Percentiles rank a stretch among this genome's conserved stretches.
phyloP scores from a whole-genome alignment of 371 early-diverging fungal genomes.

The Smittium culicis region DNA sequence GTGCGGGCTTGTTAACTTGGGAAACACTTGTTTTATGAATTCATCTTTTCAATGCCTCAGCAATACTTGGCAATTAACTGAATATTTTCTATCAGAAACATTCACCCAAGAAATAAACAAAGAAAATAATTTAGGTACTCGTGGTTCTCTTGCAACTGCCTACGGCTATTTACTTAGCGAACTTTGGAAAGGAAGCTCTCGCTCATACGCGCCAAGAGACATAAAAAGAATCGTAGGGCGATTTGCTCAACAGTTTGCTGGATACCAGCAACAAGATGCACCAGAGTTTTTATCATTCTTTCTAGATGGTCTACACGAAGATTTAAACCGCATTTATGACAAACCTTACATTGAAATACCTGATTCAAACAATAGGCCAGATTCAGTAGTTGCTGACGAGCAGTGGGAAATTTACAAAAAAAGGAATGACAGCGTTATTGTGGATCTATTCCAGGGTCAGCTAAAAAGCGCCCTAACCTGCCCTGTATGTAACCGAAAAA shows the following conservation, averaged over 20 bases:
- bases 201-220: constrained; percentile 41
- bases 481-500: constrained; percentile 62
- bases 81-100: constrained; percentile 59
- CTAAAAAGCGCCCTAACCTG: constrained; percentile 68
- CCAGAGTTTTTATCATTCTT: constrained; percentile 87
- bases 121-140: constrained; percentile 63
- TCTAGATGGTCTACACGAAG: constrained; percentile 89
- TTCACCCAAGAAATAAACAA: constrained; percentile 57
- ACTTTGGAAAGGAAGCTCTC: constrained; percentile 44
- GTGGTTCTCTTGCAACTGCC: constrained; percentile 55
- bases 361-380: constrained; percentile 22
- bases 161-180: constrained; percentile 49
- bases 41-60: constrained; percentile 87
- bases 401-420: constrained; percentile 68
- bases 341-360: constrained; percentile 30
- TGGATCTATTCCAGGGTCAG: constrained; percentile 82
- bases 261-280: constrained; percentile 80
- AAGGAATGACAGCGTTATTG: constrained; percentile 77
- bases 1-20: constrained; percentile 79
- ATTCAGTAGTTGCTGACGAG: constrained; percentile 25
- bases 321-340: constrained; percentile 40
- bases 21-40: constrained; percentile 98
- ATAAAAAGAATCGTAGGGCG: constrained; percentile 29
- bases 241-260: constrained; percentile 22
- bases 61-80: constrained; percentile 66